Evolutionary conservation across 441 rosid species (phyloP), one percentile per base, ranked within the genome.

Genomic region (Mallotus repandus): DNA sequence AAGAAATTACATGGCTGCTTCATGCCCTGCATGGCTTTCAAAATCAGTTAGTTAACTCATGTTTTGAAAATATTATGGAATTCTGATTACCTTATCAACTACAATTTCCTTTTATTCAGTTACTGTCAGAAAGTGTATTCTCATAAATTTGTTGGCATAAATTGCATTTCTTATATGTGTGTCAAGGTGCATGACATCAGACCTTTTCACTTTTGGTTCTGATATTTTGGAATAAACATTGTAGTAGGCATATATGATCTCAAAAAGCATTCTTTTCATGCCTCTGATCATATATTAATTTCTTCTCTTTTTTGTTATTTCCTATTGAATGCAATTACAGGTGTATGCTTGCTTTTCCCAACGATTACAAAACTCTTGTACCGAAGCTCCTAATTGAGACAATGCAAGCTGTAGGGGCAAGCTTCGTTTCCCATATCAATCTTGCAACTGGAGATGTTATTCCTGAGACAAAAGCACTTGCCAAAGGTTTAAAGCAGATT

Each of bases 341-440:
- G 99, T 96, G 97, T 80, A 84, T 81, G 86, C 85, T 90, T 80
- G 98, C 98, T 82, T 93, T 96, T 84, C 99, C 99, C 45, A 96
- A 89, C 71, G 97, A 96, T 83, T 90, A 88, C 75, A 88, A 76
- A 81, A 84, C 80, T 74, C 92, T 96, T 6, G 92, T 92, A 57
- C 99, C 96, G 18, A 93, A 87, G 87, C 81, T 96, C 75, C 81
- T 96, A 71, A 66, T 87, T 66, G 99, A 96, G 84, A 89, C 93
- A 79, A 93, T 96, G 97, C 90, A 84, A 54, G 84, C 87, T 59
- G 66, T 93, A 21, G 97, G 94, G 63, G 76, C 88, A 69, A 87
- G 86, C 81, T 96, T 93, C 80, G 74, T 89, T 84, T 90, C 97
- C 50, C 96, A 91, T 72, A 75, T 96, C 81, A 90, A 93, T 86